Conservation (phyloP, 2,329 filamentous ascomycete species). For the Penicillium sp. region DNA sequence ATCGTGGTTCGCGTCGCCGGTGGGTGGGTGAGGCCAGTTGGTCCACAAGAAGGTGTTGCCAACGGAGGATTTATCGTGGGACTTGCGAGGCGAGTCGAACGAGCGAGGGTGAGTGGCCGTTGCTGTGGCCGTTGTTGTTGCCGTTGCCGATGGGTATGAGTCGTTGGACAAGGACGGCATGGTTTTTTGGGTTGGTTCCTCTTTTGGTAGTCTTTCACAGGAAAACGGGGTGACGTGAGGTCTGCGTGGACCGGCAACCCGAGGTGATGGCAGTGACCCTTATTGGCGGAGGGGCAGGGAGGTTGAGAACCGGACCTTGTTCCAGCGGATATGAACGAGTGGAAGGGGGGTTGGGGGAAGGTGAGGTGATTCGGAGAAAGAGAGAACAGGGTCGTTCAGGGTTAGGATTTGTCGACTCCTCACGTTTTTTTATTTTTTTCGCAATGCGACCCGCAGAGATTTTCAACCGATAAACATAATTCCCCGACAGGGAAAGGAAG, state of each 20-base stretch:
- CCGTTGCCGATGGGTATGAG: slow-evolving; percentile 30
- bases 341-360: slow-evolving; percentile 5
- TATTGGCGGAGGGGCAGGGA: slow-evolving; percentile 19
- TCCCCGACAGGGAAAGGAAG: background rate
- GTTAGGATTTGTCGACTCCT: background rate
- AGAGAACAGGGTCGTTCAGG: background rate
- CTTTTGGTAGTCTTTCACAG: background rate
- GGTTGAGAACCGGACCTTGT: slow-evolving; percentile 19
- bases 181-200: slow-evolving; percentile 1
- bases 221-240: slow-evolving; percentile 30
- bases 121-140: slow-evolving; percentile 26
- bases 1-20: slow-evolving; percentile 42
- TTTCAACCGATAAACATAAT: slow-evolving; percentile 19
- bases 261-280: slow-evolving; percentile 22
- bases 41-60: slow-evolving; percentile 50
- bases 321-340: slow-evolving; percentile 12
- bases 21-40: slow-evolving; percentile 38
- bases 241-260: slow-evolving; percentile 31
- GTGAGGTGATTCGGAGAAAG: background rate
- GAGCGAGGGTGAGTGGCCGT: slow-evolving; percentile 38
- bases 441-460: background rate
- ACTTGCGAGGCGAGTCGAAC: slow-evolving; percentile 45
- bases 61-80: slow-evolving; percentile 45
- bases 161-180: slow-evolving; percentile 44
- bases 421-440: background rate